phyloP scores from a whole-genome alignment of 345 rosid genomes.

The Moricandia arvensis region DNA sequence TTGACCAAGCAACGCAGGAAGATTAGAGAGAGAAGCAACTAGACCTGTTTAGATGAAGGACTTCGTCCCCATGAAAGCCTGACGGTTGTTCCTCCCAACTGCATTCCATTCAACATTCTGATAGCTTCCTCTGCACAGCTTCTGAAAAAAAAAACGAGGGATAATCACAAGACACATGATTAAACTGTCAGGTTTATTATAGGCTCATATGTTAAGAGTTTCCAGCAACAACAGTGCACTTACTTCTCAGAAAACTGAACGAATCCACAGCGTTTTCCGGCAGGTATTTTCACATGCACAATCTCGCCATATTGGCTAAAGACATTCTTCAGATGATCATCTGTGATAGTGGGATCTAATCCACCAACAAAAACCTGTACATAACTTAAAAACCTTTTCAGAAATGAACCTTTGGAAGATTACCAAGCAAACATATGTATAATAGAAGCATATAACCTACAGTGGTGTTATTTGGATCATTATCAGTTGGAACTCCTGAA shows the following conservation, averaged over 20 bases:
- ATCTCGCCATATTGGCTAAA: constrained; percentile 81
- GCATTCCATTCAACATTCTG: constrained; percentile 59
- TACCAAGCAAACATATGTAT: background rate
- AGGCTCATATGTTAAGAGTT: background rate
- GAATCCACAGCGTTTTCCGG: constrained; percentile 54
- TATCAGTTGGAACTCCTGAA: constrained; percentile 59
- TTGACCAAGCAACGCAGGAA: background rate
- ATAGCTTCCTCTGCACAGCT: constrained; percentile 87
- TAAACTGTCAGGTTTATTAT: background rate
- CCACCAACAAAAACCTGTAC: constrained; percentile 86
- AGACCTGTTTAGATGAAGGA: constrained; percentile 80
- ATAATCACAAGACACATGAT: background rate
- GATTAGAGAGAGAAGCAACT: background rate
- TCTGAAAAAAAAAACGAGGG: constrained; percentile 34
- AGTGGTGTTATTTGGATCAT: constrained; percentile 87
- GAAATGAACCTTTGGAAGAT: background rate
- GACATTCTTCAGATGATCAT: constrained; percentile 68
- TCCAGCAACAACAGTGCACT: background rate
- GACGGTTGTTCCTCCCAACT: constrained; percentile 71
- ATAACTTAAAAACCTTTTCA: constrained; percentile 16
- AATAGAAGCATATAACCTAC: background rate
- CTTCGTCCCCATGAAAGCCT: constrained; percentile 98
- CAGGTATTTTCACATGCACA: constrained; percentile 19
- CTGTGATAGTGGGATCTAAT: constrained; percentile 70
- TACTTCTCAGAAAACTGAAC: constrained; percentile 89